Percentiles rank a stretch among this genome's conserved stretches.
phyloP scores from a whole-genome alignment of 2,329 filamentous ascomycete genomes.

The Pseudogymnoascus sp. region DNA sequence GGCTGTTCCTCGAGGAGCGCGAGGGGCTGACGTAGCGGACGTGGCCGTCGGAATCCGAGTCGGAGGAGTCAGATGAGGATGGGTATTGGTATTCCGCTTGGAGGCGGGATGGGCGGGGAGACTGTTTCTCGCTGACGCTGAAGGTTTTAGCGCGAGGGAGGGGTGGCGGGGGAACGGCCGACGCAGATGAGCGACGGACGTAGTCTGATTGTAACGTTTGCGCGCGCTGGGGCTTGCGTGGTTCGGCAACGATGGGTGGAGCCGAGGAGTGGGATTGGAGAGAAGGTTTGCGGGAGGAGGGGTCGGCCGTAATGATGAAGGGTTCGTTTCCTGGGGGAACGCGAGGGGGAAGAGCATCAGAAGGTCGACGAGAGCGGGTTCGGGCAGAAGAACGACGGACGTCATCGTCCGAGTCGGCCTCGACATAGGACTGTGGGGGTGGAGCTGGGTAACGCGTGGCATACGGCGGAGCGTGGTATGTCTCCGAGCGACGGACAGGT shows the following conservation, averaged over 20 bases:
- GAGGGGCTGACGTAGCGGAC: constrained; percentile 13
- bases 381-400: constrained; percentile 25
- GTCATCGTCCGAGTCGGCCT: constrained; percentile 23
- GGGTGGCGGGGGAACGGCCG: constrained; percentile 16
- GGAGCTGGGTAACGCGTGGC: constrained; percentile 20
- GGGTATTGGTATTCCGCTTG: constrained; percentile 18
- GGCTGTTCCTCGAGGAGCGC: constrained; percentile 15
- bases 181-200: constrained; percentile 11
- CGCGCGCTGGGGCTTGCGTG: constrained; percentile 22
- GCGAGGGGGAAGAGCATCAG: constrained; percentile 19
- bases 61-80: constrained; percentile 12
- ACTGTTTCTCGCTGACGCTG: constrained; percentile 20
- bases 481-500: constrained; percentile 24
- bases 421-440: constrained; percentile 15
- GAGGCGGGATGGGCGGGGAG: not conserved
- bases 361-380: constrained; percentile 21
- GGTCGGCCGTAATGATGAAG: constrained; percentile 22
- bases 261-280: constrained; percentile 24
- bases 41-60: constrained; percentile 18
- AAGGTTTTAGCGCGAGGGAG: constrained; percentile 23
- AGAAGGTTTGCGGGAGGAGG: constrained; percentile 23
- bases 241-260: constrained; percentile 17
- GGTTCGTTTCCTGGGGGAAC: not conserved
- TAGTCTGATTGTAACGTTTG: constrained; percentile 23
- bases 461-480: constrained; percentile 21